Evolutionary conservation across 441 rosid genomes (phyloP).

Genomic region (Gossypium laxum): DNA sequence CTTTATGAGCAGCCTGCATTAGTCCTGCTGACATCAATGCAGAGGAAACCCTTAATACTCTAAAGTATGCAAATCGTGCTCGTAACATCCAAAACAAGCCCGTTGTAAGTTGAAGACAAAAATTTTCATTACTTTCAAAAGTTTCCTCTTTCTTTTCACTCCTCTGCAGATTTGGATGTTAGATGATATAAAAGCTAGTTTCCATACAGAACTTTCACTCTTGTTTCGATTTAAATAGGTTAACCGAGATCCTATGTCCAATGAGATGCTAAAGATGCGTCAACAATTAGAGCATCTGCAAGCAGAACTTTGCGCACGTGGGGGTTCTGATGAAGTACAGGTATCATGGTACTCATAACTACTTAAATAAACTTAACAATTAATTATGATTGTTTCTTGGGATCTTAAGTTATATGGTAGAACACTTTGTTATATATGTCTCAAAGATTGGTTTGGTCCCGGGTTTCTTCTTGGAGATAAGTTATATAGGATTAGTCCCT

Average conservation of each 20-base stretch:
- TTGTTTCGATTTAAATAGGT: constrained; percentile 35
- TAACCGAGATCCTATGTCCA: constrained; percentile 86
- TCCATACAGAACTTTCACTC: not conserved
- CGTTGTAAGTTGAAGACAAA: constrained; percentile 37
- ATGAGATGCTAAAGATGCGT: constrained; percentile 94
- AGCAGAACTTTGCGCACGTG: constrained; percentile 88
- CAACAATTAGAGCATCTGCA: constrained; percentile 86
- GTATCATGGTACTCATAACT: constrained; percentile 27
- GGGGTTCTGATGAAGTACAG: constrained; percentile 76
- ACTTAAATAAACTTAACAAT: not conserved
- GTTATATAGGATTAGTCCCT: not conserved
- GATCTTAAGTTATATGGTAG: not conserved
- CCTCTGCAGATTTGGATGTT: not conserved
- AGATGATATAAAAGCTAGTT: not conserved
- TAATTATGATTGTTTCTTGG: not conserved
- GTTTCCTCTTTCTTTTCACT: not conserved
- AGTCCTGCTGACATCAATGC: constrained; percentile 29
- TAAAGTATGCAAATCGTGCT: constrained; percentile 96
- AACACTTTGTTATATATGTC: not conserved
- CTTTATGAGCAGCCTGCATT: constrained; percentile 63
- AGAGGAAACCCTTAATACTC: constrained; percentile 93
- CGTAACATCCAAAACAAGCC: constrained; percentile 44
- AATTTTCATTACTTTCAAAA: not conserved
- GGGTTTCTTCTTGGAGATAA: not conserved
- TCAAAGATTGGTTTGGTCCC: not conserved